Conservation (phyloP, 106 monocot genomes). For the Dendrobium nobile region DNA sequence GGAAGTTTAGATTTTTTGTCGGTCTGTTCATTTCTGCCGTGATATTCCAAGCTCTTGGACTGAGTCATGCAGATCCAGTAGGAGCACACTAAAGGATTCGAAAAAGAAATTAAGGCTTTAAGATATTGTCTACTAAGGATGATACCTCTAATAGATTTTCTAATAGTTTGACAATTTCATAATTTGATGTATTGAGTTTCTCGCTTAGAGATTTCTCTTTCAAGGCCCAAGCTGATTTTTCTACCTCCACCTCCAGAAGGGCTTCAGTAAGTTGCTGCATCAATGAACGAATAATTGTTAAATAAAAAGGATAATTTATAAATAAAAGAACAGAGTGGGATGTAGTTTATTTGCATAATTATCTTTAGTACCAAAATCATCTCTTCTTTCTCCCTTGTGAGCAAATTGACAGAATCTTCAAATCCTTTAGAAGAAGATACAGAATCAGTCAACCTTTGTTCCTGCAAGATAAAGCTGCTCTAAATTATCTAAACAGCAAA, state of each 20-base stretch:
- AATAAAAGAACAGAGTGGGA: background rate
- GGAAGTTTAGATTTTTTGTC: too few species aligned
- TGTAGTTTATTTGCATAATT: background rate
- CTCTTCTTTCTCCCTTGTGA: slow-evolving; percentile 75
- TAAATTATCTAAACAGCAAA: background rate
- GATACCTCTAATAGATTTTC: slow-evolving; percentile 40
- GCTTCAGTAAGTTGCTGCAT: slow-evolving; percentile 85
- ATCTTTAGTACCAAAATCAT: slow-evolving; percentile 58
- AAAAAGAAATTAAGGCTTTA: background rate
- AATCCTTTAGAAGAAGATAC: slow-evolving; percentile 35
- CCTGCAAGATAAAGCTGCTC: slow-evolving; percentile 30
- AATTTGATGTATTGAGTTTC: slow-evolving; percentile 27
- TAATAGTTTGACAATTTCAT: slow-evolving; percentile 37
- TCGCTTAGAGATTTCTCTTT: slow-evolving; percentile 52
- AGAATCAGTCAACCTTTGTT: slow-evolving; percentile 35
- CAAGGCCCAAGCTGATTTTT: slow-evolving; percentile 48
- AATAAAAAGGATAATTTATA: background rate
- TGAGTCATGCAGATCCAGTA: background rate
- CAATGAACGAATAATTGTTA: background rate
- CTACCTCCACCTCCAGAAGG: slow-evolving; percentile 72
- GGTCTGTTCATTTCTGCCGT: too few species aligned
- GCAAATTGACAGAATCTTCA: slow-evolving; percentile 36
- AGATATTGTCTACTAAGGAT: background rate
- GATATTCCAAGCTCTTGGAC: too few species aligned
- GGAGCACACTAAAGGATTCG: background rate